phyloP scores from a whole-genome alignment of 2,329 filamentous ascomycete genomes.

The Bipolaris cookei region DNA sequence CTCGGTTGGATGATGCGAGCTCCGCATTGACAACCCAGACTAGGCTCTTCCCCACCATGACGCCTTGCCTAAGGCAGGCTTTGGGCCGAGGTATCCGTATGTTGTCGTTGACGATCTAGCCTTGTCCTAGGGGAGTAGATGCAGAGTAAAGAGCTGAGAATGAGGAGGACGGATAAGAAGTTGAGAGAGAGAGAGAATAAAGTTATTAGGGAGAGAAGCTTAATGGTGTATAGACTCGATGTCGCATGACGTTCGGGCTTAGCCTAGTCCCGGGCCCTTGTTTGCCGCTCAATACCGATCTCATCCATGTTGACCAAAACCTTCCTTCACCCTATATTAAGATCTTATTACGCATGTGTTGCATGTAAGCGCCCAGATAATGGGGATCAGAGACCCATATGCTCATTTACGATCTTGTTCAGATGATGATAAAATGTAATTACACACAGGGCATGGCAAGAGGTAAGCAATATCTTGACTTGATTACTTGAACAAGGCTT shows the following conservation, averaged over 20 bases:
- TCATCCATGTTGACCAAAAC: neutral
- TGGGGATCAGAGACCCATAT: neutral
- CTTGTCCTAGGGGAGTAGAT: neutral
- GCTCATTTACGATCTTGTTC: too few species aligned
- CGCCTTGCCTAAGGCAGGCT: neutral
- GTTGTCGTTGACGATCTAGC: neutral
- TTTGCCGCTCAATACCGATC: neutral
- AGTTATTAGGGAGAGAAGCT: neutral
- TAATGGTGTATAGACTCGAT: neutral
- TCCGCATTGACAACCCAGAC: conserved; percentile 3
- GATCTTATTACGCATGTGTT: neutral
- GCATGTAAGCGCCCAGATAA: neutral
- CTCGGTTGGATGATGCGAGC: conserved; percentile 5
- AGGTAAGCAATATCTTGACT: too few species aligned
- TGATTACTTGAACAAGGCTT: too few species aligned
- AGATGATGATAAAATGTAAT: too few species aligned
- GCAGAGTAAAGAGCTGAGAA: neutral
- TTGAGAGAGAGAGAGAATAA: neutral
- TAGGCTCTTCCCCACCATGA: conserved; percentile 7
- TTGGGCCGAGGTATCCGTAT: conserved; percentile 8
- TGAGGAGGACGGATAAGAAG: neutral
- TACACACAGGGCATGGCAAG: too few species aligned
- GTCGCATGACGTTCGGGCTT: neutral
- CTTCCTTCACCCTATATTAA: neutral
- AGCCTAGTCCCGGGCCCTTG: neutral